Evolutionary conservation across 495 filamentous ascomycete genomes (phyloP), one percentile per base, ranked within the genome.

Genomic region (Cercophora samala): DNA sequence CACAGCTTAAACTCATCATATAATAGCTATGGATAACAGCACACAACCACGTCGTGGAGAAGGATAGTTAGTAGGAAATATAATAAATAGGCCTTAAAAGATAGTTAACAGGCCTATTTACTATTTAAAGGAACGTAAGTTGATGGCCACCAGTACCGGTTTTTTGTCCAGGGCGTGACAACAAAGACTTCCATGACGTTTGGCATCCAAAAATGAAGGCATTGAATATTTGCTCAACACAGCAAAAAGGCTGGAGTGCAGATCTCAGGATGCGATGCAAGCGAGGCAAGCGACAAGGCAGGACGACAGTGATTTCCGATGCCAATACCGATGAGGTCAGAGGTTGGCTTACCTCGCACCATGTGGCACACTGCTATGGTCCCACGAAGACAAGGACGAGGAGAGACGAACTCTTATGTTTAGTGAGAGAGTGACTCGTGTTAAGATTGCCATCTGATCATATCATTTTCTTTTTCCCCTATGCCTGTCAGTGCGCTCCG

Each of bases 301-400:
- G 9, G 37, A 46, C 8, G 37, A 46, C 37, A 46, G 8, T 29
- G 26, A 9, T 46, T 46, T 46, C 9, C 9, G 37, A 46, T 46
- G 37, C 13, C 19, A 54, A 51, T 58, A 26, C 18, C 56, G 58
- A 56, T 64, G 60, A 62, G 60, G 60, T 46, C 60, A 62, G 60
- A 51, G 46, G 26, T 58, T 32, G 58, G 42, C 42, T 21, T 37
- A 53, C 54, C 42, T 19, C 51, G 56, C 52, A 54, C 37, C 37
- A 42, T 55, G 64, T 32, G 58, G 58, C 56, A 58, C 62, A 63
- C 37, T 15, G 11, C 5, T 8, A 53, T 53, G 61, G 61, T 37
- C 60, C 60, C 60, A 51, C 60, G 58, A 46, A 46, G 37, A 46
- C 26, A 9, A 46, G 0, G 37, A 46, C 2, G 37, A 29, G 26